Base-by-base conservation (phyloP, 2,329 filamentous ascomycete genomes). In the Chaetomiaceae sp. region DNA sequence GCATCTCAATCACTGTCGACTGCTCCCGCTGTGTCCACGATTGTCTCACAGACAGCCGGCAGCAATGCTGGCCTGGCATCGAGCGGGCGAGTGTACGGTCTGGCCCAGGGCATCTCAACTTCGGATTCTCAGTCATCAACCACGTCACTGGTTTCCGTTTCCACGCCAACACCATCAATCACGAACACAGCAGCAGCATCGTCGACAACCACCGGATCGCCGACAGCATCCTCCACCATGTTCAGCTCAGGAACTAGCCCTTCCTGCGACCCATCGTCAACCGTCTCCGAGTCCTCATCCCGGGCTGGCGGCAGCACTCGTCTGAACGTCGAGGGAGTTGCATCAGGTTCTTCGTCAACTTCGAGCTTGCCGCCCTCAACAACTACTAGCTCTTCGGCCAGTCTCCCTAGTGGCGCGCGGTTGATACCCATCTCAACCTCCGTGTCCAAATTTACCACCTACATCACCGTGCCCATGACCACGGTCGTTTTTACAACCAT, bases 371-470 rank as follows among this genome's bases (percentile, higher is more conserved):
- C 37, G 11, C 17, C 22, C 7, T 18, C 44, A 11, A 18, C 22
- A 18, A 46, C n/a, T n/a, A n/a, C n/a, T n/a, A n/a, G n/a, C 14
- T 20, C 42, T 12, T 22, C 42, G 4, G 24, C 26, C 26, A 48
- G 32, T 2, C 42, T 52, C 3, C 47, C 48, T 10, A 51, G 45
- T 34, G 51, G 49, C 15, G 48, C 41, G 1, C 24, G 9, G 20
- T 6, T 51, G 12, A n/a, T 53, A 5, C 39, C 50, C 1, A 36
- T 55, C 20, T 49, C 50, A 0, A 24, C 14, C 2, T 51, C 41
- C 1, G 44, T 54, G 3, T 54, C 47, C 12, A 42, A 6, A 29
- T 50, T 54, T 17, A 57, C 48, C 29, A 49, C 24, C 18, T 48
- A 42, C 24, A 42, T 50, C 20, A 57, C 51, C 12, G 15, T 49